Evolutionary conservation across 352 stramenopile genomes (phyloP).

Genomic region (Phytophthora aleatoria): DNA sequence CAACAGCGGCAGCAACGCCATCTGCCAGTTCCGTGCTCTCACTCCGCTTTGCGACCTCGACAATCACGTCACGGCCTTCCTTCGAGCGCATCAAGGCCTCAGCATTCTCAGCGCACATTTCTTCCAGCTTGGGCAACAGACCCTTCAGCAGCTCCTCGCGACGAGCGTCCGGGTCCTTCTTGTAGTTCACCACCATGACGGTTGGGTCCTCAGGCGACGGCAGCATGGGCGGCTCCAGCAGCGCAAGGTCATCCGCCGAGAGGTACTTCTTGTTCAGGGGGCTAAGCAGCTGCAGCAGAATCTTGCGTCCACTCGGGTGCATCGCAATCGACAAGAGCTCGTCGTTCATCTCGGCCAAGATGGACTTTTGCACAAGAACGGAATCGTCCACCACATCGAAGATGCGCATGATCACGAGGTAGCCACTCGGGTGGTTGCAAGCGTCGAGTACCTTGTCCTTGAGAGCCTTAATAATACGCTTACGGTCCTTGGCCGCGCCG

Average conservation of each 20-base stretch:
- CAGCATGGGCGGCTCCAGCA: conserved; percentile 79
- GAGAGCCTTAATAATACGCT: conserved; percentile 90
- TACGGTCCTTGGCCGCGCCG: conserved; percentile 88
- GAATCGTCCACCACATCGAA: conserved; percentile 92
- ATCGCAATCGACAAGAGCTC: conserved; percentile 71
- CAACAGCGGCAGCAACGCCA: conserved; percentile 51
- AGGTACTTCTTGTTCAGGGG: conserved; percentile 87
- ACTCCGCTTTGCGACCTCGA: conserved; percentile 79
- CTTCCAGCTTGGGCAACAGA: conserved; percentile 80
- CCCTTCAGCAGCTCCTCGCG: conserved; percentile 80
- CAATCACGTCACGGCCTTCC: conserved; percentile 77
- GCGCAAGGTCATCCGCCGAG: conserved; percentile 71
- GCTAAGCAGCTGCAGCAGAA: conserved; percentile 80
- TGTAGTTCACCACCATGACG: conserved; percentile 83
- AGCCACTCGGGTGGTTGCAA: conserved; percentile 90
- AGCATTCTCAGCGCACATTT: conserved; percentile 71
- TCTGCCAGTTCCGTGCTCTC: conserved; percentile 51
- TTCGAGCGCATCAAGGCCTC: conserved; percentile 78
- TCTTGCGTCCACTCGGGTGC: conserved; percentile 77
- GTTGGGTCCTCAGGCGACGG: conserved; percentile 64
- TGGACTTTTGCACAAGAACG: conserved; percentile 90
- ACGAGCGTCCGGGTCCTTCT: conserved; percentile 82
- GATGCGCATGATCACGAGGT: conserved; percentile 90
- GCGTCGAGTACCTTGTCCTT: conserved; percentile 91
- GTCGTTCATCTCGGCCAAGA: conserved; percentile 84